Evolutionary conservation across 2,329 filamentous ascomycete genomes (phyloP).

Genomic region (Aureobasidium pullulans): DNA sequence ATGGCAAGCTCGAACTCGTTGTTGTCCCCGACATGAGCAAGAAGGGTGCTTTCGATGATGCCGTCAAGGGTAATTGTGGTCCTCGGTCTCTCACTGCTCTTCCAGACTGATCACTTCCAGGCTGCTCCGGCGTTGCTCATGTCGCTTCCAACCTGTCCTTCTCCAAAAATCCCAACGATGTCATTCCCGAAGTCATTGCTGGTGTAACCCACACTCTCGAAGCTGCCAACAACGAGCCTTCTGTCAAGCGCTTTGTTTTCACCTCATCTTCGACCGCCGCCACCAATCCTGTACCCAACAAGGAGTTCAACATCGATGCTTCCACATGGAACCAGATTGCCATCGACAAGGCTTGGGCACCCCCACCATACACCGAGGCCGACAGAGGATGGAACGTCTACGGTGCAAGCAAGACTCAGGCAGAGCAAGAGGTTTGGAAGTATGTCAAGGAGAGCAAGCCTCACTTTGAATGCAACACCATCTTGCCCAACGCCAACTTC

Average conservation of each 20-base stretch:
- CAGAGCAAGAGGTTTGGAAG: conserved; percentile 41
- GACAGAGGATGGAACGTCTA: conserved; percentile 30
- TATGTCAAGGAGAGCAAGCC: conserved; percentile 39
- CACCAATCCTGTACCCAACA: conserved; percentile 28
- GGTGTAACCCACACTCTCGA: conserved; percentile 34
- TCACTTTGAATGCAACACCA: conserved; percentile 37
- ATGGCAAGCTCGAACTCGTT: conserved; percentile 31
- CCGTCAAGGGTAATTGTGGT: conserved; percentile 27
- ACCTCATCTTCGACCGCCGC: conserved; percentile 35
- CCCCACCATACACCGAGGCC: conserved; percentile 24
- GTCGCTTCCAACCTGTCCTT: conserved; percentile 37
- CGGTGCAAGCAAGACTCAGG: conserved; percentile 40
- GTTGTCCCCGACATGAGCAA: conserved; percentile 33
- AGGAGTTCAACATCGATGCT: conserved; percentile 28
- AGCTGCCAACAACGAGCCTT: conserved; percentile 34
- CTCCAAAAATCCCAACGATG: conserved; percentile 33
- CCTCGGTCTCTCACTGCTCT: not conserved
- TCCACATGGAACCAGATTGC: conserved; percentile 33
- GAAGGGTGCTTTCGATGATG: conserved; percentile 33
- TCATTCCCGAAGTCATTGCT: conserved; percentile 35
- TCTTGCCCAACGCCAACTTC: conserved; percentile 20
- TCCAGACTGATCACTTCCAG: conserved; percentile 17
- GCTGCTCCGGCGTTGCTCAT: conserved; percentile 39
- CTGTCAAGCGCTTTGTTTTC: conserved; percentile 37
- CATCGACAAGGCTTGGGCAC: conserved; percentile 28